Evolutionary conservation across 441 rosid genomes (phyloP).

Genomic region (Gossypium aridum): DNA sequence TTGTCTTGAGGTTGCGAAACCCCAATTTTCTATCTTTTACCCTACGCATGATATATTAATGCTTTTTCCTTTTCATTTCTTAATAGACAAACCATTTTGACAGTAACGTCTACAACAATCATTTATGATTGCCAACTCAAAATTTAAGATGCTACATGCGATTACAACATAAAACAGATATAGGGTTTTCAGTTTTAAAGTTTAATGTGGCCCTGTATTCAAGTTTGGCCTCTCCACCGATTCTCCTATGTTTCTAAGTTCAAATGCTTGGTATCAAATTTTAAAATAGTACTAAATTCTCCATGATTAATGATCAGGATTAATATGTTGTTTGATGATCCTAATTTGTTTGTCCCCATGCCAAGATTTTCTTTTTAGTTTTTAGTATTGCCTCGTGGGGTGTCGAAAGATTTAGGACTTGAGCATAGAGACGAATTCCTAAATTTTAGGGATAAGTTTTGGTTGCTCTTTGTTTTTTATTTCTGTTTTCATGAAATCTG

Average conservation of each 20-base stretch:
- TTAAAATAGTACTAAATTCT: not conserved
- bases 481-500: not conserved
- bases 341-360: not conserved
- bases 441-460: not conserved
- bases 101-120: not conserved
- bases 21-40: not conserved
- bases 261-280: not conserved
- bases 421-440: not conserved
- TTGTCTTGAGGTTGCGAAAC: not conserved
- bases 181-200: not conserved
- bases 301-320: not conserved
- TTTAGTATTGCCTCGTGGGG: not conserved
- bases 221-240: not conserved
- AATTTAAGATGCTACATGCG: not conserved
- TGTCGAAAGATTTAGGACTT: not conserved
- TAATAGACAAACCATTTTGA: not conserved
- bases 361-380: not conserved
- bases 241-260: not conserved
- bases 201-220: not conserved
- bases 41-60: not conserved
- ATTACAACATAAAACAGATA: not conserved
- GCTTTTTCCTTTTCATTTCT: not conserved
- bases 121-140: not conserved
- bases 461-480: not conserved
- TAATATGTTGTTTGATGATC: not conserved